phyloP scores from a whole-genome alignment of 768 basidiomycete species.

The Amylocystis lapponica region DNA sequence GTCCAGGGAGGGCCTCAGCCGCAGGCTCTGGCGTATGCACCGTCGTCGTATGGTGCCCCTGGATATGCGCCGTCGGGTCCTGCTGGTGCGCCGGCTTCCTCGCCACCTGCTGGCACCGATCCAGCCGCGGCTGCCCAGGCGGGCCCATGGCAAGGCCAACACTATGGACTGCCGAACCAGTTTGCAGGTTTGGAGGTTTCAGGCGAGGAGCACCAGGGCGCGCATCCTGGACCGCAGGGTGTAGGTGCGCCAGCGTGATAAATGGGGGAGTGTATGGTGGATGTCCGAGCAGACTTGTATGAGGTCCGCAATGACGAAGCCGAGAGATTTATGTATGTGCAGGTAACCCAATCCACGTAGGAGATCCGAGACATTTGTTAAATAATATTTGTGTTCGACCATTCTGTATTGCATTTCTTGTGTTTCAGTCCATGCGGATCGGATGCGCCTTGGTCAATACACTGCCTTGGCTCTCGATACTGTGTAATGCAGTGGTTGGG shows the following conservation, averaged over 20 bases:
- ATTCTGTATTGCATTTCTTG: too few relatives aligned
- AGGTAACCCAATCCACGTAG: too few relatives aligned
- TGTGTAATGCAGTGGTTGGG: too few relatives aligned
- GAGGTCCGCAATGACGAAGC: background rate
- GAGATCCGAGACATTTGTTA: too few relatives aligned
- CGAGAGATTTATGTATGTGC: too few relatives aligned
- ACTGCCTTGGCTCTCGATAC: too few relatives aligned
- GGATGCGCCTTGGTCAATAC: too few relatives aligned
- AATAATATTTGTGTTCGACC: too few relatives aligned
- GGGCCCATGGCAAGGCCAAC: conserved; percentile 12
- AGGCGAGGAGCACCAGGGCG: conserved; percentile 10
- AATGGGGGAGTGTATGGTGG: background rate
- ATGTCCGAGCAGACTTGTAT: background rate
- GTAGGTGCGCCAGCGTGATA: conserved; percentile 22
- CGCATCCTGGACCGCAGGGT: conserved; percentile 14
- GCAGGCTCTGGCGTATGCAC: conserved; percentile 10
- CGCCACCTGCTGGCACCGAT: conserved; percentile 6
- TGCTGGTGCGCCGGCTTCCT: background rate
- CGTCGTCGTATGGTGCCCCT: conserved; percentile 15
- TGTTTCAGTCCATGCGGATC: too few relatives aligned
- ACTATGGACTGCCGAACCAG: conserved; percentile 19
- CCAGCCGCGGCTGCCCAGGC: conserved; percentile 6
- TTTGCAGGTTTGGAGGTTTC: conserved; percentile 19
- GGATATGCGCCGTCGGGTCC: background rate
- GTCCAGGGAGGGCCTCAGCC: conserved; percentile 3